phyloP scores from a whole-genome alignment of 2,329 filamentous ascomycete genomes.

The Xylaria sp. region DNA sequence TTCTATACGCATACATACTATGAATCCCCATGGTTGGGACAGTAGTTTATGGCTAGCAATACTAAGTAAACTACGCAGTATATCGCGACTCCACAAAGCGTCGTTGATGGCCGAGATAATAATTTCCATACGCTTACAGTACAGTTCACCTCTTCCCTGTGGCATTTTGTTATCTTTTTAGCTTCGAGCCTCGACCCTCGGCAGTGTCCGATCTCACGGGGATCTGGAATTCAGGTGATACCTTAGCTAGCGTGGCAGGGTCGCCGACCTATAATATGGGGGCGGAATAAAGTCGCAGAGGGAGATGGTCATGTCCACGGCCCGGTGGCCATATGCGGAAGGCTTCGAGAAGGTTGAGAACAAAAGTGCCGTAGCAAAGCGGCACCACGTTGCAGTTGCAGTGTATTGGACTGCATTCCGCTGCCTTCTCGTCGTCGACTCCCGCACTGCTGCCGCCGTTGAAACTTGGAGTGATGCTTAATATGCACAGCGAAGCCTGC shows the following conservation, averaged over 20 bases:
- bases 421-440: slow-evolving; percentile 12
- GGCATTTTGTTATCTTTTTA: slow-evolving; percentile 3
- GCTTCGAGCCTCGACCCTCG: slow-evolving; percentile 21
- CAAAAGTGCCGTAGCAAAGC: slow-evolving; percentile 43
- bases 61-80: not conserved
- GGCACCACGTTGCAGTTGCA: slow-evolving; percentile 43
- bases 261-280: slow-evolving; percentile 31
- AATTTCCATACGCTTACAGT: not conserved
- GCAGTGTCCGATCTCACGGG: slow-evolving; percentile 33
- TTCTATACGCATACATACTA: too few relatives aligned
- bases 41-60: not conserved
- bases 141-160: not conserved
- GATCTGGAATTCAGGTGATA: slow-evolving; percentile 28
- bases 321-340: slow-evolving; percentile 44
- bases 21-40: not conserved
- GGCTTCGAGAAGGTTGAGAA: slow-evolving; percentile 47
- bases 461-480: slow-evolving; percentile 35
- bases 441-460: slow-evolving; percentile 18
- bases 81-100: not conserved
- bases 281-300: slow-evolving; percentile 34
- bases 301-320: slow-evolving; percentile 43
- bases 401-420: not conserved
- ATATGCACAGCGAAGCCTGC: slow-evolving; percentile 40
- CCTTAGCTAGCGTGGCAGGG: slow-evolving; percentile 20
- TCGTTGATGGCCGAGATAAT: not conserved